phyloP scores from a whole-genome alignment of 2,329 filamentous ascomycete genomes.

The Botryotinia narcissicola region DNA sequence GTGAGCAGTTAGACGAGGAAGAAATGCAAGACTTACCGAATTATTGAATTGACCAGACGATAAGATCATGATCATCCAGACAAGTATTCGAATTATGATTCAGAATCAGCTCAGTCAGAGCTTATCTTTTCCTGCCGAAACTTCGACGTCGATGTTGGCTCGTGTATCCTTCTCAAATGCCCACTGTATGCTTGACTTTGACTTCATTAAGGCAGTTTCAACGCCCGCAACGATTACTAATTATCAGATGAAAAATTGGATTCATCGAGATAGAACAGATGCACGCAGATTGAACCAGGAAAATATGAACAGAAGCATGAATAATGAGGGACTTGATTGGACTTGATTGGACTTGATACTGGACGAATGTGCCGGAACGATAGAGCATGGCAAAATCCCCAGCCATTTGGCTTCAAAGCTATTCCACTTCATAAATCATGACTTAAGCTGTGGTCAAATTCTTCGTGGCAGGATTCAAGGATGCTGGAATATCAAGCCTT shows the following conservation, averaged over 20 bases:
- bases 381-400: neutral
- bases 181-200: conserved; percentile 15
- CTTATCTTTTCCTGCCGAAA: neutral
- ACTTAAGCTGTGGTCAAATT: neutral
- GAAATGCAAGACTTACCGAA: neutral
- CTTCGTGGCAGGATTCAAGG: too few relatives aligned
- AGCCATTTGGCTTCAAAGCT: neutral
- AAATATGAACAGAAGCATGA: neutral
- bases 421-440: neutral
- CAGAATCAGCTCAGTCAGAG: too few relatives aligned
- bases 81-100: neutral
- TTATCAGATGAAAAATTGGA: neutral
- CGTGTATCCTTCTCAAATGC: conserved; percentile 12
- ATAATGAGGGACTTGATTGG: too few relatives aligned
- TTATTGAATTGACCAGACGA: neutral
- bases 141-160: conserved; percentile 14
- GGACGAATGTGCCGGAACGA: neutral
- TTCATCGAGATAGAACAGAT: neutral
- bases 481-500: too few relatives aligned
- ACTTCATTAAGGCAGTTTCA: conserved; percentile 9
- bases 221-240: conserved; percentile 4
- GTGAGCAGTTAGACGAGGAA: neutral
- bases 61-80: neutral
- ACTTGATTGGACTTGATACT: neutral
- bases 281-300: neutral